These are phyloP conservation scores for Goniomonas avonlea DNA, from an alignment of 78 protist species.

Conservation along the genomic window DNA sequence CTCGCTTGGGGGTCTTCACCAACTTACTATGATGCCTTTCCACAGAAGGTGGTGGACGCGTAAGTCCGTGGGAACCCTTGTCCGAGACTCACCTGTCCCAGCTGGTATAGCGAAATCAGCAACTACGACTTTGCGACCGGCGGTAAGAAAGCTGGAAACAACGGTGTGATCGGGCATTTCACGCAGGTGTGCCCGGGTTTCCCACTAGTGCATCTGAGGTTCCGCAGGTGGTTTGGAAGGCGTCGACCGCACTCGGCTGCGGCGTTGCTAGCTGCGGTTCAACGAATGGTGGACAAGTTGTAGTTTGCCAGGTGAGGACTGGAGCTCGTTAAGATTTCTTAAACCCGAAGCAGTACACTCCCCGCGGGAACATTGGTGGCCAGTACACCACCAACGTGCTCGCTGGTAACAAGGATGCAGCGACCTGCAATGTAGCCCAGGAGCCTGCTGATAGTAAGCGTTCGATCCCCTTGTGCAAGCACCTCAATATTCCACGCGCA, in stretches of 20 bases:
- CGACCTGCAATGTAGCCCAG: too few species aligned
- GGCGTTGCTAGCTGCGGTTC: neutral
- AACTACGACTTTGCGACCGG: neutral
- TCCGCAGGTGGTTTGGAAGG: conserved; percentile 6
- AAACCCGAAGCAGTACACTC: too few species aligned
- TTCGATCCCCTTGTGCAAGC: too few species aligned
- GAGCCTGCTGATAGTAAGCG: too few species aligned
- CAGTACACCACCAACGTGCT: neutral
- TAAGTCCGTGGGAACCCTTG: neutral
- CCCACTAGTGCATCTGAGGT: too few species aligned
- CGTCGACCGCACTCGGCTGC: neutral
- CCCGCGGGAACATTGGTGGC: neutral
- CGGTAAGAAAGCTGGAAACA: neutral
- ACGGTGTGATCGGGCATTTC: neutral
- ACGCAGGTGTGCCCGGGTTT: too few species aligned
- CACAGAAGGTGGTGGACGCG: neutral
- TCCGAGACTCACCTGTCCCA: too few species aligned
- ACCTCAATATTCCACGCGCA: too few species aligned
- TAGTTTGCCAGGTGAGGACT: too few species aligned
- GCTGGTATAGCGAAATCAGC: neutral
- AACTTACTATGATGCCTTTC: too few species aligned
- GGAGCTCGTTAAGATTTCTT: too few species aligned
- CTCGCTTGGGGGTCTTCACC: neutral
- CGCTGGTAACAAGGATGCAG: too few species aligned
- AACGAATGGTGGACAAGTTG: neutral